These are phyloP conservation scores for Pseudoneurospora amorphoporcata DNA, from an alignment of 495 filamentous ascomycete genomes.

Conservation along the genomic window DNA sequence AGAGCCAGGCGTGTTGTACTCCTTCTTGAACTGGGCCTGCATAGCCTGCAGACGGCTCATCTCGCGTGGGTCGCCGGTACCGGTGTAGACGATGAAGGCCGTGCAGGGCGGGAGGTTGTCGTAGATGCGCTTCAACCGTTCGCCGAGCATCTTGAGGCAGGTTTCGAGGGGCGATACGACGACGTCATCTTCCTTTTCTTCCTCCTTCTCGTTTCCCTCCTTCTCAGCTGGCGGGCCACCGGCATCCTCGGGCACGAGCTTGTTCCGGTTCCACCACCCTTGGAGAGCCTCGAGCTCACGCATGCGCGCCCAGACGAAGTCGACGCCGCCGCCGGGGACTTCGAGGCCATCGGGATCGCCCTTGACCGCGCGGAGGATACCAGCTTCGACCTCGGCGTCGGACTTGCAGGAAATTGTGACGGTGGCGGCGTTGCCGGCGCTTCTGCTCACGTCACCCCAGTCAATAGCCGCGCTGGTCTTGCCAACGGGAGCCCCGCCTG, in stretches of 20 bases:
- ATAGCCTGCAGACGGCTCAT: slow-evolving; percentile 61
- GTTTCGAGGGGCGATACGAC: slow-evolving; percentile 37
- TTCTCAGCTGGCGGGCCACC: slow-evolving; percentile 5
- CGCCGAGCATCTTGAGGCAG: slow-evolving; percentile 33
- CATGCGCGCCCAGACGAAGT: slow-evolving; percentile 83
- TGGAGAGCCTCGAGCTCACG: slow-evolving; percentile 72
- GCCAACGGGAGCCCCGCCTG: slow-evolving; percentile 37
- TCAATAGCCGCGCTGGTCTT: slow-evolving; percentile 77
- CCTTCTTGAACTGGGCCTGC: slow-evolving; percentile 62
- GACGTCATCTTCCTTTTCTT: slow-evolving; percentile 4
- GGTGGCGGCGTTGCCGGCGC: slow-evolving; percentile 59
- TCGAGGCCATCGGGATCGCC: slow-evolving; percentile 53
- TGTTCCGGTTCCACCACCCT: slow-evolving; percentile 68
- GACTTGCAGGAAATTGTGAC: slow-evolving; percentile 60
- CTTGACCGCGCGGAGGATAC: slow-evolving; percentile 55
- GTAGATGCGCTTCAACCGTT: slow-evolving; percentile 59
- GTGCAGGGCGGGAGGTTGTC: slow-evolving; percentile 72
- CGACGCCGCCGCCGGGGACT: slow-evolving; percentile 61
- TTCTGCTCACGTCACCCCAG: slow-evolving; percentile 71
- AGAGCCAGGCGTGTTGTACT: slow-evolving; percentile 57
- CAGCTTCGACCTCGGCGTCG: slow-evolving; percentile 66
- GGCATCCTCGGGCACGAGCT: slow-evolving; percentile 14
- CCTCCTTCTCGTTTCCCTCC: neutral
- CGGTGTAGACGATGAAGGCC: slow-evolving; percentile 77
- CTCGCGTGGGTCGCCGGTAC: slow-evolving; percentile 77